Percentiles rank a stretch among this genome's conserved stretches.
Conservation (phyloP, 306 rosid species). For the Purshia tridentata region DNA sequence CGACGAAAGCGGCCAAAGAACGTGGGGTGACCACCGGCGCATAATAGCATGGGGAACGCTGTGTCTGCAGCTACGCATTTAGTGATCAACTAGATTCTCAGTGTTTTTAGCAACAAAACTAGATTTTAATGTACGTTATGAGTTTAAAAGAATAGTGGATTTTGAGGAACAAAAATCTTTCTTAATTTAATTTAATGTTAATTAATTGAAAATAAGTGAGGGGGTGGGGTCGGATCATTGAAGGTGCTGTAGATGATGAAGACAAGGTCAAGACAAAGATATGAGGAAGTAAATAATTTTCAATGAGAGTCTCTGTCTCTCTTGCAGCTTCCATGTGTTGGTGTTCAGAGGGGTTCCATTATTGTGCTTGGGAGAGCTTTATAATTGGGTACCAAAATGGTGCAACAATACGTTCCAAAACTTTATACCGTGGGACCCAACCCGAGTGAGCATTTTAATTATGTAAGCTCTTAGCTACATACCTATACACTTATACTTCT, state of each 20-base stretch:
- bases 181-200: background rate
- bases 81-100: background rate
- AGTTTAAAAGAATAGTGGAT: background rate
- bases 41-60: background rate
- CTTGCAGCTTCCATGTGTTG: constrained; percentile 43
- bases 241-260: constrained; percentile 13
- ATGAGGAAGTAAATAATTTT: constrained; percentile 4
- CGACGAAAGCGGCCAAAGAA: background rate
- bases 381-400: constrained; percentile 3
- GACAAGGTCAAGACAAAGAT: constrained; percentile 27
- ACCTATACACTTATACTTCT: no score
- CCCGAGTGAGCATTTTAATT: background rate
- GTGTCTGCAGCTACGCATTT: constrained; percentile 10
- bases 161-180: background rate
- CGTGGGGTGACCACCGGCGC: background rate
- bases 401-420: background rate
- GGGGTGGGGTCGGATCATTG: constrained; percentile 3
- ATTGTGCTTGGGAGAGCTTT: background rate
- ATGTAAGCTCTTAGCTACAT: no score
- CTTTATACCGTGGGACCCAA: constrained; percentile 15
- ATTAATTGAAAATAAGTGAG: background rate
- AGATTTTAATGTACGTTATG: background rate
- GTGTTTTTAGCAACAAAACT: no score
- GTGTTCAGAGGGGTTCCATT: constrained; percentile 13
- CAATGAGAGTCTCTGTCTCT: constrained; percentile 25